Percentiles rank a stretch among this genome's conserved stretches.
These are phyloP conservation scores for Microdochium paspali DNA, from an alignment of 2,329 filamentous ascomycete genomes.

Conservation along the genomic window DNA sequence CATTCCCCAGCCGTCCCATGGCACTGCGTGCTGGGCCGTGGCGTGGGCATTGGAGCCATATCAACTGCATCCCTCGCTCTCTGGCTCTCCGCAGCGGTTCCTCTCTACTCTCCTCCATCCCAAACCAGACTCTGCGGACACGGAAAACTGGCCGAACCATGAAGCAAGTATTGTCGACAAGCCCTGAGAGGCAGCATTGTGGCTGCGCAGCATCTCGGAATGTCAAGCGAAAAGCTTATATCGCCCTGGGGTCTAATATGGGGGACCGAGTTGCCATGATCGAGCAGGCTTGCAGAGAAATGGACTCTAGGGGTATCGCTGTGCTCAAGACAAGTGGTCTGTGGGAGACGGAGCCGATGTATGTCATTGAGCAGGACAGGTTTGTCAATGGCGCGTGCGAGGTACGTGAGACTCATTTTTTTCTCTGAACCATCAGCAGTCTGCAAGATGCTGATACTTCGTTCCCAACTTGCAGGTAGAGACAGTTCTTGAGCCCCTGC, in stretches of 20 bases:
- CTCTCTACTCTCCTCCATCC: no score
- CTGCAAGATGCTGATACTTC: not conserved
- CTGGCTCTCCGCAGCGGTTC: no score
- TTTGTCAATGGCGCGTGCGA: constrained; percentile 93
- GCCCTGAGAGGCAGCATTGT: constrained; percentile 10
- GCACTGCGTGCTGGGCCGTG: not conserved
- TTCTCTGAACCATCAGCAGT: not conserved
- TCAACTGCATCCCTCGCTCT: not conserved
- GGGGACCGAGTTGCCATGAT: constrained; percentile 80
- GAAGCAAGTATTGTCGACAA: constrained; percentile 10
- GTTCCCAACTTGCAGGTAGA: constrained; percentile 51
- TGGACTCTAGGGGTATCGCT: constrained; percentile 63
- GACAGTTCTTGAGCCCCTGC: constrained; percentile 65
- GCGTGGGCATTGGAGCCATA: not conserved
- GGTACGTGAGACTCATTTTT: constrained; percentile 40
- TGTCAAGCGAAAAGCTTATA: constrained; percentile 49
- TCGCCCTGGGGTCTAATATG: constrained; percentile 88
- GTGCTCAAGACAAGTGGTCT: constrained; percentile 76
- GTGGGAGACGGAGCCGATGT: constrained; percentile 97
- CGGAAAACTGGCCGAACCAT: constrained; percentile 4
- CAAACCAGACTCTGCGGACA: not conserved
- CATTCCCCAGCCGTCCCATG: not conserved
- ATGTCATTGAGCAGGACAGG: constrained; percentile 76
- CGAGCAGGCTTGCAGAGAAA: constrained; percentile 69
- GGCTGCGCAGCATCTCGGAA: constrained; percentile 14